Evolutionary conservation across 176 grass and related monocot genomes (phyloP).

Genomic region (Cenchrus americanus): DNA sequence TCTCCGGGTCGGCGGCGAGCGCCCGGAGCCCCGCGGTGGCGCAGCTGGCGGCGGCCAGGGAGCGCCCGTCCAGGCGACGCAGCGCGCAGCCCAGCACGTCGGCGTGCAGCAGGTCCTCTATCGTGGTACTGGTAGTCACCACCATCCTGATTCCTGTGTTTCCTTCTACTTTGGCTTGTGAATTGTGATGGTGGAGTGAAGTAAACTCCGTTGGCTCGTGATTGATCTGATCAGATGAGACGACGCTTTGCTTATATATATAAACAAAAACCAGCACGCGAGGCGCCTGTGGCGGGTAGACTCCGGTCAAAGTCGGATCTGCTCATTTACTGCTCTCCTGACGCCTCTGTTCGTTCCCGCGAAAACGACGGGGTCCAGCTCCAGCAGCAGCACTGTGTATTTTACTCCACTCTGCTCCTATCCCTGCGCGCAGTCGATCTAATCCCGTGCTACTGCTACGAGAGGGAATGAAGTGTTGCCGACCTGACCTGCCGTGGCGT

Average conservation of each 20-base stretch:
- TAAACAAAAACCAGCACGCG: too few relatives aligned
- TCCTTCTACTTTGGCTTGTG: too few relatives aligned
- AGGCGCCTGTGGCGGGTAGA: too few relatives aligned
- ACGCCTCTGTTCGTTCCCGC: background rate
- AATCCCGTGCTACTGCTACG: background rate
- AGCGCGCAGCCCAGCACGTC: slow-evolving; percentile 67
- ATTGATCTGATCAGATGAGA: too few relatives aligned
- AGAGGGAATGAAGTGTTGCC: too few relatives aligned
- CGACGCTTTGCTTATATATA: too few relatives aligned
- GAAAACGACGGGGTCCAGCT: slow-evolving; percentile 1
- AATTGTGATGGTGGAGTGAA: too few relatives aligned
- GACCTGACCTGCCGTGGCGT: background rate
- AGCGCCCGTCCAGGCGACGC: slow-evolving; percentile 58
- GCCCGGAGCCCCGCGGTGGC: slow-evolving; percentile 52
- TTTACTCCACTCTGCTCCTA: too few relatives aligned
- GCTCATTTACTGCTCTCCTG: too few relatives aligned
- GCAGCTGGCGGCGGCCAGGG: slow-evolving; percentile 66
- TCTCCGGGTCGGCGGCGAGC: slow-evolving; percentile 51
- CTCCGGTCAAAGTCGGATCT: too few relatives aligned
- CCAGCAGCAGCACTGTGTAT: too few relatives aligned
- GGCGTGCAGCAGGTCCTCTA: slow-evolving; percentile 68
- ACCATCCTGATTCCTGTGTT: background rate
- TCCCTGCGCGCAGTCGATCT: background rate
- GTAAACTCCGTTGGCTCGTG: too few relatives aligned
- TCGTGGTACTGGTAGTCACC: slow-evolving; percentile 28